Conservation (phyloP, 2,329 filamentous ascomycete species). For the Penicillium rolfsii region DNA sequence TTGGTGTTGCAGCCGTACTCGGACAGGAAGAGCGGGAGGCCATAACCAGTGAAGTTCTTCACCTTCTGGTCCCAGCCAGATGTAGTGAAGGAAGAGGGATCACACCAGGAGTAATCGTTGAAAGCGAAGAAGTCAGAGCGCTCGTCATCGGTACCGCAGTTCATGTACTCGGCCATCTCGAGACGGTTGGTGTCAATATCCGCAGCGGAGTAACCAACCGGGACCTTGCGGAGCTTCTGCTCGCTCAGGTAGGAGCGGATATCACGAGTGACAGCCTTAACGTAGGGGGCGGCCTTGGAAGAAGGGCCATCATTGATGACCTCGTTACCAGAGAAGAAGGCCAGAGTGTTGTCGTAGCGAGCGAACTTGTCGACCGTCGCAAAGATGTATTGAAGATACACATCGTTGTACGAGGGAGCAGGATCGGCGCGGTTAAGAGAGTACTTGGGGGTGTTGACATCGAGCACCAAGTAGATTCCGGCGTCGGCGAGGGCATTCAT, state of each 20-base stretch:
- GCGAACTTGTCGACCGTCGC: slow-evolving; percentile 84
- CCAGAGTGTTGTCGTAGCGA: slow-evolving; percentile 82
- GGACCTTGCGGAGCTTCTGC: slow-evolving; percentile 65
- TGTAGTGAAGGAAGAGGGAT: slow-evolving; percentile 73
- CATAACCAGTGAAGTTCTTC: slow-evolving; percentile 82
- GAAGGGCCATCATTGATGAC: slow-evolving; percentile 72
- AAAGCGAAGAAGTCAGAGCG: slow-evolving; percentile 88
- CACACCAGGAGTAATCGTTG: slow-evolving; percentile 80
- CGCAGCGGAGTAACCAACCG: slow-evolving; percentile 76
- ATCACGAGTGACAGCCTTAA: slow-evolving; percentile 79
- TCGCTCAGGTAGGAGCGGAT: slow-evolving; percentile 70
- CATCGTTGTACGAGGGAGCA: slow-evolving; percentile 78
- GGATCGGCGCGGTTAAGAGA: slow-evolving; percentile 79
- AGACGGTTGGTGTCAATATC: slow-evolving; percentile 84
- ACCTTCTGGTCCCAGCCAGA: slow-evolving; percentile 87
- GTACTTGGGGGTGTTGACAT: slow-evolving; percentile 90
- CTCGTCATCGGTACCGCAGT: slow-evolving; percentile 82
- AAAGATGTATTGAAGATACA: slow-evolving; percentile 84
- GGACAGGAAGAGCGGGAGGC: slow-evolving; percentile 88
- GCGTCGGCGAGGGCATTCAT: slow-evolving; percentile 80
- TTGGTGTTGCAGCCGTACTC: slow-evolving; percentile 91
- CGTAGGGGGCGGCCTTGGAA: slow-evolving; percentile 69
- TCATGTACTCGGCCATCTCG: slow-evolving; percentile 89
- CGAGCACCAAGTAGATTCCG: slow-evolving; percentile 88
- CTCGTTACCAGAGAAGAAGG: slow-evolving; percentile 83